Evolutionary conservation across 495 filamentous ascomycete genomes (phyloP), one percentile per base, ranked within the genome.

Genomic region (Patellaria atrata): DNA sequence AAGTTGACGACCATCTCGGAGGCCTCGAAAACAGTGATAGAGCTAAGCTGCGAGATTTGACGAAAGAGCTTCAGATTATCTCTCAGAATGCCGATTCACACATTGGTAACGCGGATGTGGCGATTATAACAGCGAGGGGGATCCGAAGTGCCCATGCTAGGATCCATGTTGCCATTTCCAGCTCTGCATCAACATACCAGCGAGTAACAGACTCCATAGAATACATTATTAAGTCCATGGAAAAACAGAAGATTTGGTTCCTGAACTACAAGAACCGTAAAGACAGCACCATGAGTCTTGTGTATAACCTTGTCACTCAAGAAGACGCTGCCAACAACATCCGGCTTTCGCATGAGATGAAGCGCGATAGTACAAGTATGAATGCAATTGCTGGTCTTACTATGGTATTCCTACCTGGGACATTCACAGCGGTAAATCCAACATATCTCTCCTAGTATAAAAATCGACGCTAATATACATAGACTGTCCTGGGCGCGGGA

Each of bases 261-360:
- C 16, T 23, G 13, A 50, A 44, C 22, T 47, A 50, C 27, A 47
- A 44, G 32, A 20, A 21, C 11, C 20, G 47, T 20, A 50, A 50
- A 33, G 40, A 50, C 24, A 36, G 34, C 13, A 35, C 38, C 11
- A 50, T 47, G 44, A 43, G 32, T 22, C 25, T 50, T 2, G 47
- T 50, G 18, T 50, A 28, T 26, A 47, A 47, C 22, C 26, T 50
- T 4, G 44, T 50, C 21, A 50, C 47, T 10, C 44, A 47, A 31
- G 29, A 47, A 30, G 47, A 50, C 27, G 39, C 35, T 3, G 22
- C 36, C 9, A 43, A 43, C 20, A 50, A 51, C 45, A 14, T 42
- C 28, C 16, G 33, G 22, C 12, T 56, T 12, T 7, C 40, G 27
- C 14, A 16, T 3, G 19, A 31, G 3, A 42, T 41, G 37, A 43